Conservation (phyloP, 2,329 filamentous ascomycete genomes). For the Stemphylium beticola region DNA sequence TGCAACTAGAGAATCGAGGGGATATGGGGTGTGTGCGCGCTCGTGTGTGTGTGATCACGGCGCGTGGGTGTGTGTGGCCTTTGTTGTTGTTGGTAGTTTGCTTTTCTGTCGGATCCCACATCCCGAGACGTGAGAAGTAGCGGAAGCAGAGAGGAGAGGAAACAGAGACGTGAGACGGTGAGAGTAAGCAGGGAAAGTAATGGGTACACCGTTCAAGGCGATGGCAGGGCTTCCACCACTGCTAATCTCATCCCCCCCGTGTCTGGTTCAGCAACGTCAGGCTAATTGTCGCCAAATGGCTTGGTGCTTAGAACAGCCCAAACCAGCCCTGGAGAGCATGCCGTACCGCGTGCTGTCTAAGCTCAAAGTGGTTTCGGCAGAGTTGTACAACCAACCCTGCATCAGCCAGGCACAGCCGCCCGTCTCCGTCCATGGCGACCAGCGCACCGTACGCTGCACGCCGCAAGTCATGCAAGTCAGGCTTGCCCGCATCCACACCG, state of each 20-base stretch:
- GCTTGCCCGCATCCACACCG: neutral
- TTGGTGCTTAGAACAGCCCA: neutral
- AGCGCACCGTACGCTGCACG: slow-evolving; percentile 2
- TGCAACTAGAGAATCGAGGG: too few species aligned
- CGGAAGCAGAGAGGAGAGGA: neutral
- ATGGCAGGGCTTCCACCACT: neutral
- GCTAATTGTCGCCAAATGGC: neutral
- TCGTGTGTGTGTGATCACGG: neutral
- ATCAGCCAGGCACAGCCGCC: slow-evolving; percentile 10
- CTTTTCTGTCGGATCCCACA: neutral
- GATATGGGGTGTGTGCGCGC: too few species aligned
- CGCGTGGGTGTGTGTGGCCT: neutral
- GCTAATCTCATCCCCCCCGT: too few species aligned
- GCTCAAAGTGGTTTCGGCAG: slow-evolving; percentile 2
- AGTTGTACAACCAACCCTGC: slow-evolving; percentile 3
- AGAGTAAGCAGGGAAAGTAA: neutral
- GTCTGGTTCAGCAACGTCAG: neutral
- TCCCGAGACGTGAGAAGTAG: neutral
- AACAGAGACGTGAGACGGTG: too few species aligned
- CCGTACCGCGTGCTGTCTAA: neutral
- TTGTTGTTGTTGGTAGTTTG: neutral
- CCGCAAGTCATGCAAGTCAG: neutral
- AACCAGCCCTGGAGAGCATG: neutral
- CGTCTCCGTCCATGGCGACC: neutral
- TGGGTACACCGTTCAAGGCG: neutral